Base-by-base conservation (phyloP, 495 filamentous ascomycete genomes). In the Penicillium roqueforti region DNA sequence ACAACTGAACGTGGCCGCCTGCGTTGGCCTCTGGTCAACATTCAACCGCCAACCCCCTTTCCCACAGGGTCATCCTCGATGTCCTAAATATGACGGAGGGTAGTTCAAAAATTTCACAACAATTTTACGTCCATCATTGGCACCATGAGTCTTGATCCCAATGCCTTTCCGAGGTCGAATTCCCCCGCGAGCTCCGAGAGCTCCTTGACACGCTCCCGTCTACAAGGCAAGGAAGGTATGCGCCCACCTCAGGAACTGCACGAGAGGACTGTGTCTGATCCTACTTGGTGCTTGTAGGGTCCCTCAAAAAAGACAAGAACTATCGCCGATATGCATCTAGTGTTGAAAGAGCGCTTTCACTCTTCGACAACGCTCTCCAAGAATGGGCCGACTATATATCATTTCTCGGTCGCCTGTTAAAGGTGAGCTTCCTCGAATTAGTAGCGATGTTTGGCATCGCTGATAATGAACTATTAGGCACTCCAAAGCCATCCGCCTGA, bases 351-450 rank as follows among this genome's bases (percentile, higher is more conserved):
- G 89, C 91, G 36, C 78, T 99, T 57, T 84, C 88, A 25, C 74
- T 95, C 25, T 99, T 97, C 72, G 93, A 99, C 71, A 91, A 87
- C 19, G 83, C 90, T 44, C 76, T 96, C 57, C 90, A 97, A 70
- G 93, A 97, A 83, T 99, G 93, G 93, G 92, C 95, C 31, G 93
- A 99, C 68, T 99, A 99, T 65, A 97, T 99, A 65, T 95, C 92
- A 9, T 97, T 97, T 67, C 77, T 99, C 29, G 91, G 86, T 62
- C 85, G 93, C 31, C 76, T 98, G 22, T 74, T 97, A 48, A 98
- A 97, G 83, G 92, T 92, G 61, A 56, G 68, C 41, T 57, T 47
- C 26, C 23, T 28, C 32, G 8, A 38, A 1, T 9, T 10, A 5
- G 26, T 52, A 19, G 37, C 43, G 29, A 25, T 56, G 29, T 57